phyloP scores from a whole-genome alignment of 2,329 filamentous ascomycete species.

The Decorospora gaudefroyi region DNA sequence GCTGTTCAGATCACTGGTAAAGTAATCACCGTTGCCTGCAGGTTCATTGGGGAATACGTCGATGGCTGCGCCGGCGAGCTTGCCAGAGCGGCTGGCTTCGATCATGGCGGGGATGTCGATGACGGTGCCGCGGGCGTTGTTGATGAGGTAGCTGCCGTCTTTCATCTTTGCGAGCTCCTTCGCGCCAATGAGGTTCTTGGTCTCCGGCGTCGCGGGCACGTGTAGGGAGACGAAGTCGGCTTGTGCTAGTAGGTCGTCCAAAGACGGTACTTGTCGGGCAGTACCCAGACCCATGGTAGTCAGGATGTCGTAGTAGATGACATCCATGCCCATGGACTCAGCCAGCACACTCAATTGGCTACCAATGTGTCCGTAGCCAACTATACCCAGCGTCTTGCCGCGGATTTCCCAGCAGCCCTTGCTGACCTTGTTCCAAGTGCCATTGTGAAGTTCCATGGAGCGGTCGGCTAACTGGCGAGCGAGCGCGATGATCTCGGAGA shows the following conservation, averaged over 20 bases:
- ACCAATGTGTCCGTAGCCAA: slow-evolving; percentile 97
- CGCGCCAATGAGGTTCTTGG: slow-evolving; percentile 85
- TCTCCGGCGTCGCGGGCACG: slow-evolving; percentile 91
- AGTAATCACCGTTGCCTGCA: slow-evolving; percentile 91
- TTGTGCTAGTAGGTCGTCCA: slow-evolving; percentile 74
- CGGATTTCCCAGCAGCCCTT: slow-evolving; percentile 96
- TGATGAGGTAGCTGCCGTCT: slow-evolving; percentile 89
- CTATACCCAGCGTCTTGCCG: slow-evolving; percentile 94
- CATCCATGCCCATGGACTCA: slow-evolving; percentile 96
- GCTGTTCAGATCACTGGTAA: slow-evolving; percentile 77
- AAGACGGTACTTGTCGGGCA: slow-evolving; percentile 76
- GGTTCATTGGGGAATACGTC: slow-evolving; percentile 97
- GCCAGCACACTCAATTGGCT: slow-evolving; percentile 93
- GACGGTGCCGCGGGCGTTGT: slow-evolving; percentile 90
- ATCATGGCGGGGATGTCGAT: slow-evolving; percentile 93
- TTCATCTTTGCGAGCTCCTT: slow-evolving; percentile 87
- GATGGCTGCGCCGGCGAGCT: slow-evolving; percentile 90
- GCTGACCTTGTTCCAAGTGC: slow-evolving; percentile 98
- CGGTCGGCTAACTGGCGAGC: slow-evolving; percentile 92
- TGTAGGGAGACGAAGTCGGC: slow-evolving; percentile 95
- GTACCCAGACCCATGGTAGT: slow-evolving; percentile 95
- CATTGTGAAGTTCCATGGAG: slow-evolving; percentile 89
- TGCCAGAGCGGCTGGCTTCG: slow-evolving; percentile 80
- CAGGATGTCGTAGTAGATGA: slow-evolving; percentile 95
- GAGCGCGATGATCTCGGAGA: slow-evolving; percentile 87